These are phyloP conservation scores for Fusarium heterosporum DNA, from an alignment of 2,329 filamentous ascomycete genomes.

Conservation along the genomic window DNA sequence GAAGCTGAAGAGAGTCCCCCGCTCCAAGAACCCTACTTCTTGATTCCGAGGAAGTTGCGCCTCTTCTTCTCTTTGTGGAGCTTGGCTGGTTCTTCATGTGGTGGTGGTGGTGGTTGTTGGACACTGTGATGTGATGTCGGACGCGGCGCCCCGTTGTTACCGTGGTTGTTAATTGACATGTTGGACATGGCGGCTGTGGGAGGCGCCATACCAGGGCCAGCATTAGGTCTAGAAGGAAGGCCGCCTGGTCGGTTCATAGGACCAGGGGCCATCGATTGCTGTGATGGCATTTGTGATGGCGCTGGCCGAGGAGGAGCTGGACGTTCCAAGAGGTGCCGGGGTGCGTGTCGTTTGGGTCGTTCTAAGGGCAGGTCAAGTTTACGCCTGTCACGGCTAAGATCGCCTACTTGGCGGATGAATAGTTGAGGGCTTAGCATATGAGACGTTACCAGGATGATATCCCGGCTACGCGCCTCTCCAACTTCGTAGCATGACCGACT, in stretches of 20 bases:
- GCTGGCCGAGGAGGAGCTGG: conserved; percentile 64
- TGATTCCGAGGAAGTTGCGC: conserved; percentile 68
- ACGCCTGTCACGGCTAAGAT: conserved; percentile 80
- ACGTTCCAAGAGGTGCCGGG: conserved; percentile 86
- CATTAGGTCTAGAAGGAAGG: conserved; percentile 43
- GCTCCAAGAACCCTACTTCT: conserved; percentile 61
- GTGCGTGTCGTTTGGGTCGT: conserved; percentile 81
- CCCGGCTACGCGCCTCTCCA: conserved; percentile 76
- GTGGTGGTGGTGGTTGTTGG: conserved; percentile 13
- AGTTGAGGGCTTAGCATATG: conserved; percentile 92
- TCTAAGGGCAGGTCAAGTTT: conserved; percentile 85
- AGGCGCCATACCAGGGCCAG: conserved; percentile 42
- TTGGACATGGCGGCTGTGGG: conserved; percentile 67
- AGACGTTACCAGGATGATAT: conserved; percentile 88
- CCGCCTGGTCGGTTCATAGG: conserved; percentile 43
- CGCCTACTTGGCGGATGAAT: conserved; percentile 84
- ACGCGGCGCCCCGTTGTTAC: conserved; percentile 37
- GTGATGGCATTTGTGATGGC: conserved; percentile 44
- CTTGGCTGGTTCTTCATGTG: conserved; percentile 53
- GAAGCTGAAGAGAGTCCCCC: conserved; percentile 33
- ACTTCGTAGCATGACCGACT: conserved; percentile 89
- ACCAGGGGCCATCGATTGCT: conserved; percentile 25
- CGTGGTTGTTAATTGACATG: conserved; percentile 60
- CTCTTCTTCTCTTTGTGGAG: conserved; percentile 71
- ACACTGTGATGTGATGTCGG: conserved; percentile 33